These are phyloP conservation scores for Leishmania mexicana DNA, from an alignment of 208 protist genomes.

Conservation along the genomic window DNA sequence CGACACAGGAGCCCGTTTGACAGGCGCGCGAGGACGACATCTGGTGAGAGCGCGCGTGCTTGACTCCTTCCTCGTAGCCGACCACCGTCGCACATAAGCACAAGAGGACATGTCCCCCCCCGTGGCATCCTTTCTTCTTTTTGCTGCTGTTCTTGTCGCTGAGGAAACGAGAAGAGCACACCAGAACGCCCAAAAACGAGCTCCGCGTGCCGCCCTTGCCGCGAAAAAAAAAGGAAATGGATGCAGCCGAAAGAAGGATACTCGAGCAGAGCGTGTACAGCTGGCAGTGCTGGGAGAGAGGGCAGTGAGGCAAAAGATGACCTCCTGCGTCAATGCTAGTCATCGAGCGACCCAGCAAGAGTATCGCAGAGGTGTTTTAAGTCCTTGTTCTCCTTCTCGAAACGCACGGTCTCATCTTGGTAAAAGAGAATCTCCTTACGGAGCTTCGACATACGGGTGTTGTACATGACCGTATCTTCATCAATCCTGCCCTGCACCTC, in stretches of 20 bases:
- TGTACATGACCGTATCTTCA: conserved; percentile 54
- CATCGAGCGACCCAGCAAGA: conserved; percentile 49
- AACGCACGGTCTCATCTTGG: conserved; percentile 54
- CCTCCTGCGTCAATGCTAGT: conserved; percentile 4
- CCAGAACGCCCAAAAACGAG: neutral
- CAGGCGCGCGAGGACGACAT: neutral
- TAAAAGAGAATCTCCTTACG: conserved; percentile 66
- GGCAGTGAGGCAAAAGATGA: too few species aligned
- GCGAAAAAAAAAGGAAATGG: neutral
- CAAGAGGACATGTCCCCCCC: neutral
- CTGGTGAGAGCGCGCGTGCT: neutral
- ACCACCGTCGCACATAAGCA: neutral
- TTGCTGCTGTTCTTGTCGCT: neutral
- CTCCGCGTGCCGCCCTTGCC: neutral
- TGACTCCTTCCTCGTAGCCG: neutral
- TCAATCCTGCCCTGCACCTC: conserved; percentile 57
- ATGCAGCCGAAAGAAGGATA: neutral
- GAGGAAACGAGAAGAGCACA: neutral
- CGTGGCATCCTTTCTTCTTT: neutral
- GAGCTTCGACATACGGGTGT: conserved; percentile 56
- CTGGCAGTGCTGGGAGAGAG: neutral
- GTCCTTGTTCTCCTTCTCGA: conserved; percentile 78
- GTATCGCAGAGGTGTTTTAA: conserved; percentile 71
- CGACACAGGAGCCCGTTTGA: neutral
- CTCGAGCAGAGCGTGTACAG: neutral